Evolutionary conservation across 2,329 filamentous ascomycete species (phyloP), one percentile per base, ranked within the genome.

Genomic region (Cryphonectria carpinicola): DNA sequence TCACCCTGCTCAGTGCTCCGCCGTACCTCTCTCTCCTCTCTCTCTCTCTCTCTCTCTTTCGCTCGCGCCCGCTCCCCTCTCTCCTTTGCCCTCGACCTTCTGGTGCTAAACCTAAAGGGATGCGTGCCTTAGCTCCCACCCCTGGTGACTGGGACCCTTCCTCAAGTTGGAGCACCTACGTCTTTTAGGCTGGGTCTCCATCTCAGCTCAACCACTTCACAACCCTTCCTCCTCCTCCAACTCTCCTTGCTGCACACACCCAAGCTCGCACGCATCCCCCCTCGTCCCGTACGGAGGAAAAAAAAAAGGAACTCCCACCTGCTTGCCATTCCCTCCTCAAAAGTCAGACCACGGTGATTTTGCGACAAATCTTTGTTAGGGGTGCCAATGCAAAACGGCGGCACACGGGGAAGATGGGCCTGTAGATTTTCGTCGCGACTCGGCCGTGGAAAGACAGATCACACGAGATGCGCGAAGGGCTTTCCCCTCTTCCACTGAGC

Each of bases 381-480:
- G 58, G 8, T 37, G 52, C 25, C 13, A 54, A 37, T 61, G 41
- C 41, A n/a, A 49, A 49, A 54, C 66, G 25, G 58, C 58, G 11
- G 66, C 58, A 37, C 63, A 63, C 52, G 56, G 61, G 46, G 49
- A 71, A 70, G 71, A 72, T 72, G 71, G 71, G 69, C 66, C 69
- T 68, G 67, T 72, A 72, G 71, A 58, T 60, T 56, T 39, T 46
- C 66, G 58, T 66, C 62, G 66, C 68, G 65, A 68, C 60, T 64
- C 46, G 69, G 68, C 64, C 66, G 56, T 66, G 67, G 67, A 67
- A 67, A 65, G 67, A 69, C 54, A 66, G 35, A 43, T 43, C 56
- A 62, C 56, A 62, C 69, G 68, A 70, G 68, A 68, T 68, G 66
- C 65, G 28, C 46, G 2, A 63, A 70, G 65, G 52, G 32, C 67